Evolutionary conservation across 1,284 basidiomycete genomes (phyloP), one percentile per base, ranked within the genome.

Genomic region (Cryptococcus depauperatus): DNA sequence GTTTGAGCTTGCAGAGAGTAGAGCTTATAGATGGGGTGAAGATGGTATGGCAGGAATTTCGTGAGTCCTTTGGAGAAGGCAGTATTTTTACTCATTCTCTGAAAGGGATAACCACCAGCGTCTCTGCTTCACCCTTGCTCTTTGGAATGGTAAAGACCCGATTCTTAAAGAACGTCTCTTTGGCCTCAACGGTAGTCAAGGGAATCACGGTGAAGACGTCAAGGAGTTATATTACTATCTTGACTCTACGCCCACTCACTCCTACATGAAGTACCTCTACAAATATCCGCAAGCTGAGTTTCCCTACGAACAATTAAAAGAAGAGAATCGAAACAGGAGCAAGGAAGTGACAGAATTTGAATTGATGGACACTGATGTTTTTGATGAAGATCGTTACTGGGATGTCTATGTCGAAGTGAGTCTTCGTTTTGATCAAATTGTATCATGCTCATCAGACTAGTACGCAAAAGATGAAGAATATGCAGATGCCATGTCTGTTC

Each of bases 221-320:
- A 97, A 97, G 73, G 93, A 98, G 66, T 75, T 97, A 25, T 97
- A 97, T 72, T 98, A 92, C 69, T 97, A 98, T 71, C 80, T 98
- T 56, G 93, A 97, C 72, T 95, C 88, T 43, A 95, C 93, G 0
- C 93, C 93, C 18, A 96, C 92, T 1, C 93, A 98, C 68, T 93
- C 89, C 26, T 98, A 97, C 78, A 97, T 97, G 93, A 98, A 97
- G 73, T 93, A 85, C 72, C 74, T 96, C 49, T 96, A 96, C 81
- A 97, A 97, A 71, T 97, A 97, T 62, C 92, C 93, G 13, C 93
- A 98, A 70, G 76, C 80, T 55, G 76, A 78, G 37, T 98, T 80
- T 72, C 93, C 93, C 1, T 98, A 98, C 72, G 89, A 96, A 65
- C 79, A 95, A 56, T 80, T 98, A 43, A 84, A 92, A 13, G 74